phyloP scores from a whole-genome alignment of 352 stramenopile species.

The Phytophthora hibernalis region DNA sequence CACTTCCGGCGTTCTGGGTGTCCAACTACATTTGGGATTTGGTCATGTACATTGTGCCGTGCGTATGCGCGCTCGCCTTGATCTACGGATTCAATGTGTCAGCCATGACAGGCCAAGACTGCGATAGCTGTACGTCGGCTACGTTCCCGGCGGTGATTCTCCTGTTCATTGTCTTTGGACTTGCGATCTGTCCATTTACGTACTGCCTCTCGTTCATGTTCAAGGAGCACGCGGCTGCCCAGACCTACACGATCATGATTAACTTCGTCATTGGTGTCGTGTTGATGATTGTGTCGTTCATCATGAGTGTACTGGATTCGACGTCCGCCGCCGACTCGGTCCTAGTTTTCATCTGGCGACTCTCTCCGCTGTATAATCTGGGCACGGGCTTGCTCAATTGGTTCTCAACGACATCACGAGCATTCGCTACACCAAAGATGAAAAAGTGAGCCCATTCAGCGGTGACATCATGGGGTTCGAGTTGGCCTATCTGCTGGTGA shows the following conservation, averaged over 20 bases:
- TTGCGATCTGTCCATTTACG: constrained; percentile 59
- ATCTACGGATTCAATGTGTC: constrained; percentile 53
- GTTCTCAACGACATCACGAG: constrained; percentile 35
- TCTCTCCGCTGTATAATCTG: constrained; percentile 63
- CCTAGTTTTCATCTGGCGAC: constrained; percentile 70
- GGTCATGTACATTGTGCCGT: constrained; percentile 87
- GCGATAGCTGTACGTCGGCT: constrained; percentile 41
- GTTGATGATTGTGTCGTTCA: constrained; percentile 61
- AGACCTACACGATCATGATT: constrained; percentile 66
- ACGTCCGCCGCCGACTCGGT: constrained; percentile 51
- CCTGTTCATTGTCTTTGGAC: constrained; percentile 60
- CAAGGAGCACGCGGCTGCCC: constrained; percentile 56
- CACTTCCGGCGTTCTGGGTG: constrained; percentile 94
- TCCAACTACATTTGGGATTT: constrained; percentile 95
- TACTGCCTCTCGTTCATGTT: constrained; percentile 72
- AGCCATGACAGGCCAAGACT: constrained; percentile 51
- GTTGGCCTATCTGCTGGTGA: constrained; percentile 49
- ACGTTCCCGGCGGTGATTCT: constrained; percentile 57
- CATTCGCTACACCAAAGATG: constrained; percentile 24
- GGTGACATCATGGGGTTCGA: constrained; percentile 59
- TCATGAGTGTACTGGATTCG: constrained; percentile 46
- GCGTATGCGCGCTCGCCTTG: constrained; percentile 38
- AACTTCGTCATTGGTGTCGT: constrained; percentile 67
- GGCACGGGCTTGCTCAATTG: constrained; percentile 41
- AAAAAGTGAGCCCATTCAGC: constrained; percentile 52